phyloP scores from a whole-genome alignment of 139 green algal species.

The Tetratostichococcus sp. region DNA sequence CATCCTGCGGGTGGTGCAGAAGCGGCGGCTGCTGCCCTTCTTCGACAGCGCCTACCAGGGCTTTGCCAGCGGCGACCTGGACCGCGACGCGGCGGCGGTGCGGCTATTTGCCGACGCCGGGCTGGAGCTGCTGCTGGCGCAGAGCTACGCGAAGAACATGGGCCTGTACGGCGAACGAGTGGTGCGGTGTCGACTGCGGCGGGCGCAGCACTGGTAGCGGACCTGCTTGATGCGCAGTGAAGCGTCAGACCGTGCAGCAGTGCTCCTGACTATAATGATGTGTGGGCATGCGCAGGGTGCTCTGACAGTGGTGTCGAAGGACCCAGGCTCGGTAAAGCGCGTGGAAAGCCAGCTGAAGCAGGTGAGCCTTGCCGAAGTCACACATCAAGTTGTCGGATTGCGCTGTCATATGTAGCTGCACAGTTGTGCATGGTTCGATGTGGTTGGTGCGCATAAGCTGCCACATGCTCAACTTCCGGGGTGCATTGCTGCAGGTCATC shows the following conservation, averaged over 20 bases:
- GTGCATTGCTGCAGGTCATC: conserved; percentile 13
- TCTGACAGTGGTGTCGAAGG: conserved; percentile 27
- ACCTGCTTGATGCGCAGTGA: too few relatives aligned
- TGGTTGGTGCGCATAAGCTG: too few relatives aligned
- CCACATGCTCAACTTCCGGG: too few relatives aligned
- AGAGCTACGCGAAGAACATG: conserved; percentile 84
- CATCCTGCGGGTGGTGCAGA: conserved; percentile 58
- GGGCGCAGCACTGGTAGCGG: too few relatives aligned
- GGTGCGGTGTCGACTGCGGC: neutral
- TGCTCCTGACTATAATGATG: neutral
- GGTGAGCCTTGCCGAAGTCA: neutral
- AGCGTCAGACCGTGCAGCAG: neutral
- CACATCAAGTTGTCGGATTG: too few relatives aligned
- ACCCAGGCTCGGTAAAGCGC: conserved; percentile 11
- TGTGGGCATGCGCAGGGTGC: conserved; percentile 17
- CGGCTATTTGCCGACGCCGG: conserved; percentile 73
- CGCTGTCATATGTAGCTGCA: too few relatives aligned
- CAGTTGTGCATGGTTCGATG: too few relatives aligned
- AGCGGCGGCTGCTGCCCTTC: conserved; percentile 76
- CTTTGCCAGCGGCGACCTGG: conserved; percentile 85
- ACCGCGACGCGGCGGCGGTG: conserved; percentile 70
- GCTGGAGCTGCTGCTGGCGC: conserved; percentile 55
- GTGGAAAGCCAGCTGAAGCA: conserved; percentile 31
- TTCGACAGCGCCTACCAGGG: conserved; percentile 77
- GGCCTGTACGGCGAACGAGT: conserved; percentile 68